These are phyloP conservation scores for Psidium guajava DNA, from an alignment of 345 rosid genomes.

Conservation along the genomic window DNA sequence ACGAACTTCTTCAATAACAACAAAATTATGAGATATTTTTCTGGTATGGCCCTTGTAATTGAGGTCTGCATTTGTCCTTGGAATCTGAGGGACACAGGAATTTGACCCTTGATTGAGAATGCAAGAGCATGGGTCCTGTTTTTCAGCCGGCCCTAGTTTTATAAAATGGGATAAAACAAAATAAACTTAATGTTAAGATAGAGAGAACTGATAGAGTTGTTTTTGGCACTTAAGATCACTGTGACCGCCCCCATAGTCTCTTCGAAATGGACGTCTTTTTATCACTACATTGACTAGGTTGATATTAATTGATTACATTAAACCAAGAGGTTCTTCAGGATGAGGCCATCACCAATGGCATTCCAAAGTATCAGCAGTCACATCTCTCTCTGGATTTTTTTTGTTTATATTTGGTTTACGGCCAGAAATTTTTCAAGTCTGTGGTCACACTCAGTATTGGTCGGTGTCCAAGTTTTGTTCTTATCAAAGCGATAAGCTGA, in stretches of 20 bases:
- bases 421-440: not conserved
- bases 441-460: not conserved
- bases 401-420: not conserved
- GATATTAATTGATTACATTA: not conserved
- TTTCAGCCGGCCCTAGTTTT: not conserved
- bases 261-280: not conserved
- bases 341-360: not conserved
- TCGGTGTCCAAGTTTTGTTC: not conserved
- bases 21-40: not conserved
- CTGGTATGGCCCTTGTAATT: not conserved
- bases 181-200: not conserved
- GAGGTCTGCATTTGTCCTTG: not conserved
- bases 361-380: not conserved
- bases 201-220: not conserved
- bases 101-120: not conserved
- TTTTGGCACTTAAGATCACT: not conserved
- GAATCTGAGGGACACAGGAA: not conserved
- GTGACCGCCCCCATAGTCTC: not conserved
- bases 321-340: not conserved
- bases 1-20: not conserved
- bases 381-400: not conserved
- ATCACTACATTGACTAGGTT: not conserved
- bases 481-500: not conserved
- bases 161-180: not conserved
- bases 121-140: not conserved